phyloP scores from a whole-genome alignment of 805 yeast species.

The Kodamaea jinghongensis region DNA sequence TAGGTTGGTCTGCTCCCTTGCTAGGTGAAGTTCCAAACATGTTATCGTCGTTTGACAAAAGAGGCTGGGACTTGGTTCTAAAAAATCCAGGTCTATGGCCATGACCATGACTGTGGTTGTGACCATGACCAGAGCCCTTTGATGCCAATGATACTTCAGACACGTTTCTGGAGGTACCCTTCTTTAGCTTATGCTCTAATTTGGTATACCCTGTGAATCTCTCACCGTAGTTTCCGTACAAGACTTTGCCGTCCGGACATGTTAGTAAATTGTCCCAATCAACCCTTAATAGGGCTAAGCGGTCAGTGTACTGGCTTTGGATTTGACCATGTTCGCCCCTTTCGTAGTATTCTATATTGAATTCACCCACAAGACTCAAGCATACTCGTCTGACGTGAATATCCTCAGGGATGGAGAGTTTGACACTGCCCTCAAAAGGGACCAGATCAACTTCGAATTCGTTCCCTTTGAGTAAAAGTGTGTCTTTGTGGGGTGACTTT shows the following conservation, averaged over 20 bases:
- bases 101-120: slow-evolving; percentile 4
- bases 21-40: not conserved
- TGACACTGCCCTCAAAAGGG: slow-evolving; percentile 46
- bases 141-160: slow-evolving; percentile 4
- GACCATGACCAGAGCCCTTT: not conserved
- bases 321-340: slow-evolving; percentile 26
- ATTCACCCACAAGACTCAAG: slow-evolving; percentile 43
- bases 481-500: slow-evolving; percentile 40
- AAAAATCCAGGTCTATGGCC: slow-evolving; percentile 24
- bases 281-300: slow-evolving; percentile 38
- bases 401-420: slow-evolving; percentile 43
- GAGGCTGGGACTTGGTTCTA: slow-evolving; percentile 34
- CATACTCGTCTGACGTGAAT: slow-evolving; percentile 37
- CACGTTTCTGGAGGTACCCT: slow-evolving; percentile 8
- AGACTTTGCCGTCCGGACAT: slow-evolving; percentile 34
- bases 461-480: slow-evolving; percentile 42
- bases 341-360: slow-evolving; percentile 40
- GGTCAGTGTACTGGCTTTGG: slow-evolving; percentile 36
- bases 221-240: slow-evolving; percentile 44
- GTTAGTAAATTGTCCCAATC: slow-evolving; percentile 50
- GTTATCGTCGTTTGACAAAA: slow-evolving; percentile 9
- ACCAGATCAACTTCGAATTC: slow-evolving; percentile 44
- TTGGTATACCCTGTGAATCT: slow-evolving; percentile 19
- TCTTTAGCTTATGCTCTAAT: slow-evolving; percentile 16
- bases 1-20: not conserved